These are phyloP conservation scores for Acanthamoeba culbertsoni DNA, from an alignment of 208 protist genomes.

Conservation along the genomic window DNA sequence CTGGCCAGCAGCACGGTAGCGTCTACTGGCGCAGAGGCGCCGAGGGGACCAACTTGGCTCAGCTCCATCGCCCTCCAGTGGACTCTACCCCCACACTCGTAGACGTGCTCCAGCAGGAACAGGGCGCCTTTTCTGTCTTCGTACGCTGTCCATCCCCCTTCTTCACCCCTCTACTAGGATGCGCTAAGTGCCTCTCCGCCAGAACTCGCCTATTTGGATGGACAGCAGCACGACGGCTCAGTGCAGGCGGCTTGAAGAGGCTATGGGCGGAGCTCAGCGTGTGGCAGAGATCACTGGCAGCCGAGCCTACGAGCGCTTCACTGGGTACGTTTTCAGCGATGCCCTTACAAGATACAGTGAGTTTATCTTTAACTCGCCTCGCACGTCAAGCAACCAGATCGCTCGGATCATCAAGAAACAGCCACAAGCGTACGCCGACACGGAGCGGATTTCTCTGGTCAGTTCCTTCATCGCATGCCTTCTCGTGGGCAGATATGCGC, in stretches of 20 bases:
- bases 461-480: slow-evolving; percentile 76
- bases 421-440: neutral
- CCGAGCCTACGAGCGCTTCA: slow-evolving; percentile 78
- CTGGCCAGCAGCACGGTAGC: slow-evolving; percentile 74
- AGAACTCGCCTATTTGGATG: slow-evolving; percentile 81
- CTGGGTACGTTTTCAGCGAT: neutral
- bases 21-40: slow-evolving; percentile 74
- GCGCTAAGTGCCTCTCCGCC: too few species aligned
- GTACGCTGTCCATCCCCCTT: neutral
- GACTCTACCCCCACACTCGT: neutral
- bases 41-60: neutral
- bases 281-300: slow-evolving; percentile 60
- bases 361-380: neutral
- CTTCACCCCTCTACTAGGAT: too few species aligned
- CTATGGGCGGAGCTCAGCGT: slow-evolving; percentile 64
- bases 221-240: slow-evolving; percentile 72
- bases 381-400: slow-evolving; percentile 72
- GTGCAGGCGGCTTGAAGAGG: slow-evolving; percentile 70
- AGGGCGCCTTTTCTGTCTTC: slow-evolving; percentile 1
- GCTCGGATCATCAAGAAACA: slow-evolving; percentile 46
- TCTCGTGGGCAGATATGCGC: slow-evolving; percentile 69
- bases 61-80: neutral
- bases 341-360: neutral
- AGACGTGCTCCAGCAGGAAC: neutral
- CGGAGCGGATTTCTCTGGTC: slow-evolving; percentile 75